Percentiles rank a stretch among this genome's conserved stretches.
phyloP scores from a whole-genome alignment of 2,329 filamentous ascomycete species.

The Curvularia sp. region DNA sequence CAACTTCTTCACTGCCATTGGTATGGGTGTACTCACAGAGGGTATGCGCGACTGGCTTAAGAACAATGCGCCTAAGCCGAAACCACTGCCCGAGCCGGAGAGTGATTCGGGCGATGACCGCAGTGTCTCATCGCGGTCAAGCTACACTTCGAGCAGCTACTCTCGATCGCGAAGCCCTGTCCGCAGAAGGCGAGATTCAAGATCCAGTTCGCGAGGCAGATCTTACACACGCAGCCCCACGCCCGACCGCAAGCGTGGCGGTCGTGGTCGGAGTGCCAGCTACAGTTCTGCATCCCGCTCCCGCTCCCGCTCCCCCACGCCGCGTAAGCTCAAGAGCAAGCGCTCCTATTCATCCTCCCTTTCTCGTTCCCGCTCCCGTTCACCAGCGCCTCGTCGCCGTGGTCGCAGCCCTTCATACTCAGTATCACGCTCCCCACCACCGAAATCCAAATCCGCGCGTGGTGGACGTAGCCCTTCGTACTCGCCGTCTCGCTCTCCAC shows the following conservation, averaged over 20 bases:
- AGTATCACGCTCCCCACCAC: conserved; percentile 27
- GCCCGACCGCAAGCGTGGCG: conserved; percentile 32
- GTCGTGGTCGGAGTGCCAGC: conserved; percentile 29
- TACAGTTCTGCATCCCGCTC: conserved; percentile 34
- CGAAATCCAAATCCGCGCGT: conserved; percentile 20
- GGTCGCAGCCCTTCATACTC: conserved; percentile 32
- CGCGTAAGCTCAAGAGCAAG: conserved; percentile 28
- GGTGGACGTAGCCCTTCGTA: conserved; percentile 26
- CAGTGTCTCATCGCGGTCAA: conserved; percentile 45
- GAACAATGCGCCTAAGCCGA: conserved; percentile 81
- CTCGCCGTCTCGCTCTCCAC: conserved; percentile 18
- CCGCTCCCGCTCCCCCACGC: conserved; percentile 33
- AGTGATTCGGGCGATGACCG: conserved; percentile 44
- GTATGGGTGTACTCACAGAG: conserved; percentile 93
- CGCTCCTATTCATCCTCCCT: conserved; percentile 33
- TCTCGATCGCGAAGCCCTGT: conserved; percentile 35
- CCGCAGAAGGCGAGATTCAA: conserved; percentile 31
- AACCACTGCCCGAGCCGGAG: conserved; percentile 58
- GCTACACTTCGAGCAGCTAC: conserved; percentile 40
- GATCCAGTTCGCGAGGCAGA: conserved; percentile 38
- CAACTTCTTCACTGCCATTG: conserved; percentile 99
- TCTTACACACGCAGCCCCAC: conserved; percentile 42
- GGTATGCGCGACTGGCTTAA: conserved; percentile 91
- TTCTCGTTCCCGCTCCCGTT: conserved; percentile 33
- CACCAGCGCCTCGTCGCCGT: conserved; percentile 34